Base-by-base conservation (phyloP, 208 protist genomes). In the Acanthamoeba royreba region DNA sequence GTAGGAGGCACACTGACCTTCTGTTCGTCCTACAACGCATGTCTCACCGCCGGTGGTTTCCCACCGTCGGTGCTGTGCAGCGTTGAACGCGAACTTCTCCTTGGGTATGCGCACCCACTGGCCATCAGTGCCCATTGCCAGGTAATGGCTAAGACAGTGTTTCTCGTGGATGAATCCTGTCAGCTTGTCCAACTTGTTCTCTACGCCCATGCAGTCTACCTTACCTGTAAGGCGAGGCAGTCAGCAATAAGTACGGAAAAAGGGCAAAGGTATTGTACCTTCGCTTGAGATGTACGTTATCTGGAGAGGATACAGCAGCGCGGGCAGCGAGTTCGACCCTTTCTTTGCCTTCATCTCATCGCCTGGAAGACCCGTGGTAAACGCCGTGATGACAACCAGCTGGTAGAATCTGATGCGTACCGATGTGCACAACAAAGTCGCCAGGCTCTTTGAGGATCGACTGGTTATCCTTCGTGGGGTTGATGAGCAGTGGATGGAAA, bases 121-220 rank as follows among this genome's bases (percentile, higher is more conserved):
- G 43, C 83, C 83, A 42, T 13, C 52, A 11, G 19, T 4, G 1
- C 31, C 35, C 28, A 90, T 25, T 13, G 66, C 83, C 25, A 72
- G 2, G 83, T 90, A 90, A 35, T 61, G 47, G 4, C 2, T 43
- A 25, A 90, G 83, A 19, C 83, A 90, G 43, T 42, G 47, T 52
- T 90, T 90, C 83, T 90, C 83, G 49, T 90, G 83, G 9, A 90
- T 69, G 49, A 90, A 90, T 13, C 83, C 83, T 7, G 28, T 90
- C 15, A 90, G 83, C 40, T 90, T 90, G 49, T 90, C 83, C 49
- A 90, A 35, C 83, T 90, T 90, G 83, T 42, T 61, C 49, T 90
- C 83, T 33, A 90, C 83, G 5, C 83, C 83, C 83, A 90, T 90
- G 83, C 83, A 66, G 33, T 83, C 72, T 3, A 83, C 72, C 52